These are phyloP conservation scores for Eruca vesicaria DNA, from an alignment of 441 rosid genomes.

Conservation along the genomic window DNA sequence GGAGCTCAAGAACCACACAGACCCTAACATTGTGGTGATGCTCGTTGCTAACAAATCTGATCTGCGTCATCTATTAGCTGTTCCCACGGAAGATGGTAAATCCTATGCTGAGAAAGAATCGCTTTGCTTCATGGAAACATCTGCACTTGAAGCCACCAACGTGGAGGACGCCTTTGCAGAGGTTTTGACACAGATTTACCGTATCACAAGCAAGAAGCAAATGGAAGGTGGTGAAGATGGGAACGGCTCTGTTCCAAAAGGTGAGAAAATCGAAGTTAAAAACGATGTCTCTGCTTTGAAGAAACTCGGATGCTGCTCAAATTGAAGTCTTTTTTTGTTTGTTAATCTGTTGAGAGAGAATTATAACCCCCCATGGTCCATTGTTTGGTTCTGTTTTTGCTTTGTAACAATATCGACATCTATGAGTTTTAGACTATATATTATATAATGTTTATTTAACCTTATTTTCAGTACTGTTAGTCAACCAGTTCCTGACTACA, in stretches of 20 bases:
- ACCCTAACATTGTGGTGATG: constrained; percentile 46
- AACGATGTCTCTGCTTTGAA: constrained; percentile 41
- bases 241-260: constrained; percentile 33
- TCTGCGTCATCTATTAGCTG: constrained; percentile 42
- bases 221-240: constrained; percentile 41
- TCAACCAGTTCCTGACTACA: neutral
- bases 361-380: constrained; percentile 24
- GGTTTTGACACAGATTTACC: constrained; percentile 42
- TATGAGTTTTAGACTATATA: constrained; percentile 29
- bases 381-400: constrained; percentile 15
- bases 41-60: constrained; percentile 44
- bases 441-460: constrained; percentile 15
- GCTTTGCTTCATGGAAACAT: constrained; percentile 46
- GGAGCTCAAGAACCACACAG: constrained; percentile 41
- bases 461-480: constrained; percentile 1
- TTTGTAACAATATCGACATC: constrained; percentile 30
- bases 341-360: constrained; percentile 25
- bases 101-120: constrained; percentile 41
- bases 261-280: constrained; percentile 41
- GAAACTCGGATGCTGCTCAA: constrained; percentile 46
- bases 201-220: constrained; percentile 39
- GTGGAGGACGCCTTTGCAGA: constrained; percentile 43
- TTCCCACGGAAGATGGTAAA: constrained; percentile 41
- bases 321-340: constrained; percentile 19
- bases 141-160: constrained; percentile 43